These are phyloP conservation scores for Cryptococcus maquisensis DNA, from an alignment of 1,284 basidiomycete genomes.

Conservation along the genomic window DNA sequence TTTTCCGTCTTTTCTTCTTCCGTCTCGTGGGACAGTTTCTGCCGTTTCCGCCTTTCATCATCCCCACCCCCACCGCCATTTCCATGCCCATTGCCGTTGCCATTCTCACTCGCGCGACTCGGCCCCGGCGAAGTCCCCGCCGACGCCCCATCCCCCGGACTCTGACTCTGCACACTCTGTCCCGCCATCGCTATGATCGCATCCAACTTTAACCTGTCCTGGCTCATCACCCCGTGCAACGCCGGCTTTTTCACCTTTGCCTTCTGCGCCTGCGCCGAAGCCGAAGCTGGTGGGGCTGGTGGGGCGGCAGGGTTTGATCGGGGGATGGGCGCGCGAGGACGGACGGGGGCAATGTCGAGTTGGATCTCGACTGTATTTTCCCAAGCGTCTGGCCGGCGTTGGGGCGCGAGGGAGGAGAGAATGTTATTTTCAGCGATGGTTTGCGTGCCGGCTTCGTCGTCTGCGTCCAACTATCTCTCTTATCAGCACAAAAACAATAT, in stretches of 20 bases:
- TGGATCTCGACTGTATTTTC: slow-evolving; percentile 29
- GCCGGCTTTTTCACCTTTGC: slow-evolving; percentile 9
- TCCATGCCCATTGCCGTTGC: too few species aligned
- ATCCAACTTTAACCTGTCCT: slow-evolving; percentile 40
- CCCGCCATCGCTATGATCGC: slow-evolving; percentile 48
- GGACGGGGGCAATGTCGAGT: slow-evolving; percentile 35
- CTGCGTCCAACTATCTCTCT: slow-evolving; percentile 38
- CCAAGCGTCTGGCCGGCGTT: slow-evolving; percentile 36
- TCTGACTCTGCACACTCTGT: slow-evolving; percentile 44
- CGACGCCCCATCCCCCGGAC: slow-evolving; percentile 39
- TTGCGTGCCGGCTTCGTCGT: slow-evolving; percentile 43
- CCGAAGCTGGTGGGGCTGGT: slow-evolving; percentile 19
- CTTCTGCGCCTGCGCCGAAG: too few species aligned
- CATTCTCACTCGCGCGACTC: slow-evolving; percentile 23
- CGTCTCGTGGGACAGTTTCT: slow-evolving; percentile 38
- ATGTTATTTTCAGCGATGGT: slow-evolving; percentile 40
- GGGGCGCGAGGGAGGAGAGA: slow-evolving; percentile 7
- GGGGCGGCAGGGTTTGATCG: slow-evolving; percentile 27
- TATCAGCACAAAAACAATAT: not conserved
- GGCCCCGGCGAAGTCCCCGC: slow-evolving; percentile 34
- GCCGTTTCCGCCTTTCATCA: slow-evolving; percentile 32
- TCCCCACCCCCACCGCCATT: slow-evolving; percentile 16
- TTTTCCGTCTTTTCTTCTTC: slow-evolving; percentile 44
- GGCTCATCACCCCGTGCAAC: slow-evolving; percentile 8
- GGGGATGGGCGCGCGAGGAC: slow-evolving; percentile 17